Percentiles rank a stretch among this genome's conserved stretches.
Evolutionary conservation across 768 basidiomycete species (phyloP).

Genomic region (Chalciporus pseudorubinellus): DNA sequence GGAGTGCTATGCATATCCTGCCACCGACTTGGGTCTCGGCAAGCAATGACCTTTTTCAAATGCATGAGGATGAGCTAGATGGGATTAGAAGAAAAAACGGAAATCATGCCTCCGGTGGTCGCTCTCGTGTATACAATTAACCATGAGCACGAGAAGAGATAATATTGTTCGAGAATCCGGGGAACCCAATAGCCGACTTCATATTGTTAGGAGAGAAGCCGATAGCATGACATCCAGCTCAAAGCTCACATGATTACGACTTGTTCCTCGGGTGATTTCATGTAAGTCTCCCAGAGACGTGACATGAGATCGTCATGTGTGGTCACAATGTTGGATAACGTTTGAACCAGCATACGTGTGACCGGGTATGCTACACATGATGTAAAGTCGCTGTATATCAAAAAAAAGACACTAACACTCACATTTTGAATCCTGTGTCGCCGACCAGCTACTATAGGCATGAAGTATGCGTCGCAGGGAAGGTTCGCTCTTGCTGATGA

Average conservation of each 20-base stretch:
- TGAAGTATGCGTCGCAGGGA: conserved; percentile 65
- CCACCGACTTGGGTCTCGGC: conserved; percentile 53
- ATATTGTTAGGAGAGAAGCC: conserved; percentile 7
- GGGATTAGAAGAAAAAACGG: not conserved
- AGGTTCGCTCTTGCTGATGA: conserved; percentile 64
- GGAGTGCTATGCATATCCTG: conserved; percentile 62
- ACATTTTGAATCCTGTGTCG: conserved; percentile 62
- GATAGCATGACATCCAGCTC: not conserved
- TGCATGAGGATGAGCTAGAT: conserved; percentile 6
- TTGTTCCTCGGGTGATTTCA: conserved; percentile 69
- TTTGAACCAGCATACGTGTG: conserved; percentile 69
- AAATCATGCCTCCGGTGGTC: conserved; percentile 51
- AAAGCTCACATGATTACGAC: conserved; percentile 68
- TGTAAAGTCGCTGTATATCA: not conserved
- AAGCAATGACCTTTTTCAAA: conserved; percentile 44
- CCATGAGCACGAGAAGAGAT: conserved; percentile 64
- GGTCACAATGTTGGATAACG: conserved; percentile 83
- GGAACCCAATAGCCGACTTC: conserved; percentile 60
- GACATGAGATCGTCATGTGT: conserved; percentile 57
- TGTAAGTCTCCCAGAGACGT: conserved; percentile 62
- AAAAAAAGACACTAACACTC: conserved; percentile 20
- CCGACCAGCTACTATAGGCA: conserved; percentile 74
- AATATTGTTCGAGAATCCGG: conserved; percentile 60
- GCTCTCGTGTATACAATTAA: conserved; percentile 67
- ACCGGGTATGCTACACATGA: conserved; percentile 51